A percentile compares a stretch with the other conserved stretches of the same genome.
Conservation (phyloP, 108 stramenopile genomes). For the Phaeodactylum tricornutum region DNA sequence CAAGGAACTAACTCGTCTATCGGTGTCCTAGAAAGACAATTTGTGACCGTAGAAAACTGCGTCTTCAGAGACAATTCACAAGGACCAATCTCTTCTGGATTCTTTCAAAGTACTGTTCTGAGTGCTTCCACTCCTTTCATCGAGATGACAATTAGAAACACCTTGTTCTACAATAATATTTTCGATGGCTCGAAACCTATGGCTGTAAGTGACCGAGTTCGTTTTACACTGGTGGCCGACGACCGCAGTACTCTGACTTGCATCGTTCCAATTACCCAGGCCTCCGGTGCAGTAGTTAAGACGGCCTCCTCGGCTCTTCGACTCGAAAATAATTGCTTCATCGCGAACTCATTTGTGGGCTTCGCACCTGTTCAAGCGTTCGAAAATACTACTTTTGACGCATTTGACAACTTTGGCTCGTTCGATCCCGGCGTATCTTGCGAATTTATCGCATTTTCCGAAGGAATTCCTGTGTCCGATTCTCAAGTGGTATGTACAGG, state of each 20-base stretch:
- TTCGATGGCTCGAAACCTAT: not conserved
- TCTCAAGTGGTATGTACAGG: not conserved
- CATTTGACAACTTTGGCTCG: not conserved
- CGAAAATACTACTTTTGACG: not conserved
- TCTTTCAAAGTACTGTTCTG: too few species aligned
- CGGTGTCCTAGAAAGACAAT: not conserved
- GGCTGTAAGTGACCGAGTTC: not conserved
- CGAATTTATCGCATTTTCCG: not conserved
- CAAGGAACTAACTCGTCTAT: not conserved
- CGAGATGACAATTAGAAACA: too few species aligned
- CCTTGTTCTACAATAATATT: not conserved
- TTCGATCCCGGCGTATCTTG: not conserved
- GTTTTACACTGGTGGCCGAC: not conserved
- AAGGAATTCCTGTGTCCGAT: not conserved
- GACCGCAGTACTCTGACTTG: not conserved
- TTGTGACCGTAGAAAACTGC: too few species aligned
- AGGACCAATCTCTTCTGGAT: too few species aligned
- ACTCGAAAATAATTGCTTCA: not conserved
- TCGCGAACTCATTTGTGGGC: conserved; percentile 5
- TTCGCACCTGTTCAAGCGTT: not conserved
- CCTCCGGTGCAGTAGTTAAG: not conserved
- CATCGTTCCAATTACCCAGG: not conserved
- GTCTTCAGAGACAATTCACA: too few species aligned
- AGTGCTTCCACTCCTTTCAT: too few species aligned
- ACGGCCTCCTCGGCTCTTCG: not conserved